phyloP scores from a whole-genome alignment of 1,284 basidiomycete genomes.

The Moniliophthora roreri region DNA sequence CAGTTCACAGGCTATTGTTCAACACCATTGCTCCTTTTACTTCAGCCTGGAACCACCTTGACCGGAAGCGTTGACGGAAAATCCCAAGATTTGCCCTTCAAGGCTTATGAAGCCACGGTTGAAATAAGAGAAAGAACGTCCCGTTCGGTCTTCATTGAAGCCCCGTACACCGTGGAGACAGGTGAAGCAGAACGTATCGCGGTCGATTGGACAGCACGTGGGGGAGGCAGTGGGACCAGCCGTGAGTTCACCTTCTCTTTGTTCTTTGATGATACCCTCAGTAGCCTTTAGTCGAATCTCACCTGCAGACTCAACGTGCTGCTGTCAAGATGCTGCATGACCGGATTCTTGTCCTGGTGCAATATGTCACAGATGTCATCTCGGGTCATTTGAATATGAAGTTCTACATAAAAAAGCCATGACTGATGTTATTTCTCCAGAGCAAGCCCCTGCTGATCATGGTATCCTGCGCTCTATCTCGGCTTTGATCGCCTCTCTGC shows the following conservation, averaged over 20 bases:
- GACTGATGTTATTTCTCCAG: slow-evolving; percentile 34
- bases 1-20: slow-evolving; percentile 75
- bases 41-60: slow-evolving; percentile 55
- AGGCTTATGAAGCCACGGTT: slow-evolving; percentile 86
- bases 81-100: slow-evolving; percentile 77
- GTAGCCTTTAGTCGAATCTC: slow-evolving; percentile 71
- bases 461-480: slow-evolving; percentile 82
- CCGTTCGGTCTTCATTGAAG: slow-evolving; percentile 81
- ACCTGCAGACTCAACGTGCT: slow-evolving; percentile 88
- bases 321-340: slow-evolving; percentile 97
- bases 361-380: slow-evolving; percentile 78
- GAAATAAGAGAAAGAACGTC: slow-evolving; percentile 78
- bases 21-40: slow-evolving; percentile 72
- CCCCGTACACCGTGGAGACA: slow-evolving; percentile 87
- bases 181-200: slow-evolving; percentile 98
- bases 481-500: slow-evolving; percentile 83
- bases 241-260: slow-evolving; percentile 43
- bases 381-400: slow-evolving; percentile 54
- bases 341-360: slow-evolving; percentile 79
- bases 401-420: background rate
- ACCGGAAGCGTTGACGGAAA: slow-evolving; percentile 53
- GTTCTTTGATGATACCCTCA: slow-evolving; percentile 5
- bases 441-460: slow-evolving; percentile 71
- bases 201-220: slow-evolving; percentile 92
- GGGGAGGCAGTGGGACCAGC: slow-evolving; percentile 82